phyloP scores from a whole-genome alignment of 345 rosid genomes.

The Ricinus communis region DNA sequence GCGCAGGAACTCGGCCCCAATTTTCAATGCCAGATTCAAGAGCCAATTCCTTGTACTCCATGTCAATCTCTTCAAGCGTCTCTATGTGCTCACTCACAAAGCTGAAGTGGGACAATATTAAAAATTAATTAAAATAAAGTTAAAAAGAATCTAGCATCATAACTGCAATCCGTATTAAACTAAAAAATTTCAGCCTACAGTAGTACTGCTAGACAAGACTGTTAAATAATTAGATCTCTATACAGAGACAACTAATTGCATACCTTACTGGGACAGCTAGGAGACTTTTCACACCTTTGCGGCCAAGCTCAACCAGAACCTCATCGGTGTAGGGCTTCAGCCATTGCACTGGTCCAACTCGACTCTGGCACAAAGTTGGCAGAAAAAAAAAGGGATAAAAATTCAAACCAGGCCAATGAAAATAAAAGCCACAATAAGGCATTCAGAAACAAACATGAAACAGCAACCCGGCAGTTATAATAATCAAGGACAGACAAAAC shows the following conservation, averaged over 20 bases:
- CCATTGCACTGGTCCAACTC: constrained; percentile 98
- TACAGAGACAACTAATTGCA: not conserved
- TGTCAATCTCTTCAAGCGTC: constrained; percentile 94
- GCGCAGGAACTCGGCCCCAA: constrained; percentile 92
- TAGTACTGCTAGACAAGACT: not conserved
- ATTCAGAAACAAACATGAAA: not conserved
- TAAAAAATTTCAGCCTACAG: not conserved
- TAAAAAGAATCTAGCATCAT: not conserved
- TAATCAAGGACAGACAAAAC: not conserved
- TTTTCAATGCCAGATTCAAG: constrained; percentile 86
- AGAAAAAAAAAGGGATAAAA: constrained; percentile 3
- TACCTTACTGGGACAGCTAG: constrained; percentile 94
- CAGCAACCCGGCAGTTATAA: not conserved
- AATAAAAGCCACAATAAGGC: not conserved
- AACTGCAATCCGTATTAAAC: no score
- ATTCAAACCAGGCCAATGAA: not conserved
- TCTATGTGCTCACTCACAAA: constrained; percentile 94
- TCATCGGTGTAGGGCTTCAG: constrained; percentile 94
- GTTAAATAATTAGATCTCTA: not conserved
- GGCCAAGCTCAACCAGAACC: constrained; percentile 90
- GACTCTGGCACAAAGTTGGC: constrained; percentile 51
- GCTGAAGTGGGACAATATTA: constrained; percentile 57
- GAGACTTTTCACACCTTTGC: constrained; percentile 88
- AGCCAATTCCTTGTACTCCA: constrained; percentile 83
- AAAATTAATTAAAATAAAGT: not conserved